Evolutionary conservation across 176 grass and related monocot genomes (phyloP), one percentile per base, ranked within the genome.

Genomic region (Secale cereale): DNA sequence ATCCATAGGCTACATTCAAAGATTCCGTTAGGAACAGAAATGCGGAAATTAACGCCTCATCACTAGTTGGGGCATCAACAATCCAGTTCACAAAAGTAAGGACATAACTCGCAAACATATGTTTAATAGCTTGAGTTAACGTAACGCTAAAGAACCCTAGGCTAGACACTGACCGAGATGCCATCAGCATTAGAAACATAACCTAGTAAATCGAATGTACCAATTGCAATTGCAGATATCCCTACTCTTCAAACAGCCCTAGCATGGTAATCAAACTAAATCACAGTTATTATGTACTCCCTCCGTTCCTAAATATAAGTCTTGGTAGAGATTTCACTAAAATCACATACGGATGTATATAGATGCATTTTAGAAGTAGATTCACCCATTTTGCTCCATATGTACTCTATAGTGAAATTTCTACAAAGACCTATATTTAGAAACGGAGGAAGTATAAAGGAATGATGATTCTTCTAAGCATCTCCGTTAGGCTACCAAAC

Each of bases 91-190:
- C 50, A n/a, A 61, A 26, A 39, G 37, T 61, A 61, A 56, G 25
- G 5, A 1, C 17, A 61, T 60, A 79, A 85, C 36, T 86, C 28
- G 8, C 65, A 45, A 62, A 32, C 6, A 71, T 60, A 25, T 15
- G 70, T 79, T 60, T 86, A 71, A 79, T 65, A 79, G 3, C 56
- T 72, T 35, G 56, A 73, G 54, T 66, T 48, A 80, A 50, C 4
- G 14, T 33, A 71, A 32, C n/a, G 4, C 8, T 39, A n/a, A 8
- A 60, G 26, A 85, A 54, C 73, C 74, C 74, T 59, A 59, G 73
- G 60, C 9, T 66, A 77, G 22, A 54, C 20, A 62, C 6, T 56
- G n/a, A 43, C 8, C 23, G 16, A 41, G 25, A 65, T 45, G 39
- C 54, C 74, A 59, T 78, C 37, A 76, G 23, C 59, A 56, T 23